Conservation (phyloP, 2,329 filamentous ascomycete species). For the Phialophora macrospora region DNA sequence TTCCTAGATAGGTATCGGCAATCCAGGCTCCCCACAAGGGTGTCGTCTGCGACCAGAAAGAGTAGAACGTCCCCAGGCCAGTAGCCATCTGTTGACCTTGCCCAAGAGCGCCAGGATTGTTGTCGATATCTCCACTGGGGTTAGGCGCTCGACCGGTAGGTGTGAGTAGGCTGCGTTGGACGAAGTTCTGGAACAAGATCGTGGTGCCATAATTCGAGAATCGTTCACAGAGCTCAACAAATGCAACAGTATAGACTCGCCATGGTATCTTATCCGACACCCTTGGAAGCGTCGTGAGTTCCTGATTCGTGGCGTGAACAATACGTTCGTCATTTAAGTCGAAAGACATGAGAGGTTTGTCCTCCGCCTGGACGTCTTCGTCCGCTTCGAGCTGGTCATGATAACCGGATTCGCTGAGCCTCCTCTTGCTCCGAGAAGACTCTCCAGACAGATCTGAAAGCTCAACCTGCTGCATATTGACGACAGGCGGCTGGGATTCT, state of each 20-base stretch:
- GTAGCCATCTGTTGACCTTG: constrained; percentile 62
- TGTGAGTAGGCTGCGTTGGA: constrained; percentile 60
- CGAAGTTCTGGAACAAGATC: constrained; percentile 68
- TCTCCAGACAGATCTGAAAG: constrained; percentile 1
- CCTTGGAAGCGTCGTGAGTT: constrained; percentile 45
- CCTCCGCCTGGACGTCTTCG: constrained; percentile 11
- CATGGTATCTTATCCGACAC: constrained; percentile 64
- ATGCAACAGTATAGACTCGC: constrained; percentile 71
- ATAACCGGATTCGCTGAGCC: neutral
- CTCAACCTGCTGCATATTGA: constrained; percentile 10
- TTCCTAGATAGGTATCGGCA: constrained; percentile 48
- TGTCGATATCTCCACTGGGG: constrained; percentile 47
- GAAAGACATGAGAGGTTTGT: constrained; percentile 9
- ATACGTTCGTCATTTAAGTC: constrained; percentile 20
- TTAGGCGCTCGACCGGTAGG: constrained; percentile 55
- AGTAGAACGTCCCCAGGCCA: constrained; percentile 61
- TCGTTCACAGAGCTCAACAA: constrained; percentile 75
- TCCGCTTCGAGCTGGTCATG: neutral
- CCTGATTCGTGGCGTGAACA: constrained; percentile 44
- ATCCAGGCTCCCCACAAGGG: constrained; percentile 46
- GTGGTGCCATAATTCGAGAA: constrained; percentile 78
- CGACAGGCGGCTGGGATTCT: neutral
- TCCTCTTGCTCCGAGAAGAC: constrained; percentile 1
- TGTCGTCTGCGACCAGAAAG: constrained; percentile 55
- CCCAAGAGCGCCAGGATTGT: constrained; percentile 60